Evolutionary conservation across 768 basidiomycete genomes (phyloP).

Genomic region (Neoboletus subvelutipes): DNA sequence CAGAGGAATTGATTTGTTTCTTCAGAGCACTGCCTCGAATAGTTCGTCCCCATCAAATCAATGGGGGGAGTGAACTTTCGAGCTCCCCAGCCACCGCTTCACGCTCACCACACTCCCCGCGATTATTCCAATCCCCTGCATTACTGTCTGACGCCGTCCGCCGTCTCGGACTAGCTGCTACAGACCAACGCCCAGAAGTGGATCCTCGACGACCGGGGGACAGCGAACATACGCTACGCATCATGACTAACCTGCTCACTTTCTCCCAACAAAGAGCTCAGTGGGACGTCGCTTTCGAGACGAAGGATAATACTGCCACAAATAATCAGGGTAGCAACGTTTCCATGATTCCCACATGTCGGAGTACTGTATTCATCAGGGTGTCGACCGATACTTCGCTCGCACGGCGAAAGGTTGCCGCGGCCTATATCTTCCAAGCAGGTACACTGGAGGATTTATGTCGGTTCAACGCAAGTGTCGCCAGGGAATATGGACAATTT

Average conservation of each 20-base stretch:
- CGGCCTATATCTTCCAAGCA: constrained; percentile 56
- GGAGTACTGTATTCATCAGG: constrained; percentile 61
- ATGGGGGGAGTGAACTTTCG: constrained; percentile 45
- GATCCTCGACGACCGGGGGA: constrained; percentile 48
- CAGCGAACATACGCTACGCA: constrained; percentile 60
- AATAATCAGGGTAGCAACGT: constrained; percentile 20
- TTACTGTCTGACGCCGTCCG: constrained; percentile 73
- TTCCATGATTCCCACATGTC: constrained; percentile 36
- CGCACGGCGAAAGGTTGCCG: constrained; percentile 55
- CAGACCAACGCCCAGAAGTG: constrained; percentile 46
- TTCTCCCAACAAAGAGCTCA: constrained; percentile 47
- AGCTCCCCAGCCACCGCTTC: constrained; percentile 40
- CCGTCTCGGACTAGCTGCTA: constrained; percentile 59
- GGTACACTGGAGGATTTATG: constrained; percentile 49
- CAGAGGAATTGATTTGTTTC: constrained; percentile 87
- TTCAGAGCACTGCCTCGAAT: constrained; percentile 75
- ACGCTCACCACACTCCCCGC: constrained; percentile 24
- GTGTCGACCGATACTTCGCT: constrained; percentile 48
- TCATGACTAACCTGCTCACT: constrained; percentile 76
- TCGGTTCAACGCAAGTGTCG: constrained; percentile 56
- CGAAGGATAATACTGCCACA: constrained; percentile 32
- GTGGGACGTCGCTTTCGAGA: constrained; percentile 41
- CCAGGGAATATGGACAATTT: constrained; percentile 56
- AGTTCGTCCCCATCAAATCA: constrained; percentile 48
- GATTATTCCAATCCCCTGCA: constrained; percentile 59